Conservation (phyloP, 345 rosid species). For the Firmiana major region DNA sequence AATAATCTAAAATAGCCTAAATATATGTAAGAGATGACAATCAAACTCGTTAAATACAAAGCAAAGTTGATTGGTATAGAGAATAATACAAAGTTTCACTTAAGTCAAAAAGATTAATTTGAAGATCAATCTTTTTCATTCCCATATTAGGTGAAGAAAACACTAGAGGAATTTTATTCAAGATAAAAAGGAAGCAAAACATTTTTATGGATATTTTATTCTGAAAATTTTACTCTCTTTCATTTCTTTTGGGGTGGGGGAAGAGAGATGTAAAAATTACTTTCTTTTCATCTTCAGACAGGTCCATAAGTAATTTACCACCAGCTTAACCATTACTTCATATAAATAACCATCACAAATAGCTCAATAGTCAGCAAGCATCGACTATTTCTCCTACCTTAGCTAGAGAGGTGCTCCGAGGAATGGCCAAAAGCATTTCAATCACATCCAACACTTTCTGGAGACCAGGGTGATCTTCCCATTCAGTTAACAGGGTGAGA, state of each 20-base stretch:
- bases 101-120: background rate
- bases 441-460: conserved; percentile 62
- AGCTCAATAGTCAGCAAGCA: conserved; percentile 2
- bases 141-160: background rate
- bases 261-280: background rate
- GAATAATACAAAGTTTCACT: background rate
- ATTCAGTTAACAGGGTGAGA: conserved; percentile 49
- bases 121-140: background rate
- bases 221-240: background rate
- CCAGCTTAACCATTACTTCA: background rate
- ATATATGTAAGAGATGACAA: background rate
- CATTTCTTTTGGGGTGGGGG: background rate
- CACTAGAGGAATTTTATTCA: background rate
- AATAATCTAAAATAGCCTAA: background rate
- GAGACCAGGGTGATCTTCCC: conserved; percentile 85
- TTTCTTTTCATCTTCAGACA: background rate
- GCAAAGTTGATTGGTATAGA: background rate
- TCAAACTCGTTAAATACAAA: background rate
- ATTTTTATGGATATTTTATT: background rate
- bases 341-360: background rate
- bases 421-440: conserved; percentile 72
- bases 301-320: background rate
- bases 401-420: conserved; percentile 68
- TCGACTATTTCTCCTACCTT: conserved; percentile 48
- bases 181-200: background rate